Base-by-base conservation (phyloP, 768 basidiomycete species). In the Hemileccinum impolitum region DNA sequence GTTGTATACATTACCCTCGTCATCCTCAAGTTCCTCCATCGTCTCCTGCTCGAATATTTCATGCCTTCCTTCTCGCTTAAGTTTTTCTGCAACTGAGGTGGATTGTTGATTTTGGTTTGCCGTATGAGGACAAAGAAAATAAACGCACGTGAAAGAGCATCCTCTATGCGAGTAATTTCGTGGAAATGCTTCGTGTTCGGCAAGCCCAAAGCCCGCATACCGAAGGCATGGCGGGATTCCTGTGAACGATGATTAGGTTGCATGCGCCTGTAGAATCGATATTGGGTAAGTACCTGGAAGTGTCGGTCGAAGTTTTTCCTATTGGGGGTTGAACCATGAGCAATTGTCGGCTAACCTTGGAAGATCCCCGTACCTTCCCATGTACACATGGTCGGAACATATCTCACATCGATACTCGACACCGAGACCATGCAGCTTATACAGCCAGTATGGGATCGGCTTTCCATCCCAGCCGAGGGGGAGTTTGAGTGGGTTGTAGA, bases 111-210 rank as follows among this genome's bases (percentile, higher is more conserved):
- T 23, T 23, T 23, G 30, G 30, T 45, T 18, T 38, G 43, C 35
- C 25, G 31, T 38, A 38, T 15, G 28, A 40, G 26, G 15, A 31
- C 25, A 48, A 25, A 21, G 37, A 36, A 28, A 28, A 52, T 25
- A 39, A 25, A 84, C 93, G 58, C 65, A 97, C 95, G 74, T 28
- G 93, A 82, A 48, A 99, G 81, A 0, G 94, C 96, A 72, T 99
- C 96, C 61, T 94, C 90, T 55, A 99, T 99, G 44, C 87, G 82
- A 21, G 94, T 98, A 52, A 99, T 97, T 70, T 96, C 96, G 64
- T 96, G 94, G 76, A 98, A 99, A 70, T 99, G 96, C 69, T 95
- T 97, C 2, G 95, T 98, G 57, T 97, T 97, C 1, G 96, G 96
- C 49, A 99, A 76, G 31, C 96, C 96, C 25, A 99, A 78, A 11